These are phyloP conservation scores for Aspergillus latus DNA, from an alignment of 2,329 filamentous ascomycete genomes.

Conservation along the genomic window DNA sequence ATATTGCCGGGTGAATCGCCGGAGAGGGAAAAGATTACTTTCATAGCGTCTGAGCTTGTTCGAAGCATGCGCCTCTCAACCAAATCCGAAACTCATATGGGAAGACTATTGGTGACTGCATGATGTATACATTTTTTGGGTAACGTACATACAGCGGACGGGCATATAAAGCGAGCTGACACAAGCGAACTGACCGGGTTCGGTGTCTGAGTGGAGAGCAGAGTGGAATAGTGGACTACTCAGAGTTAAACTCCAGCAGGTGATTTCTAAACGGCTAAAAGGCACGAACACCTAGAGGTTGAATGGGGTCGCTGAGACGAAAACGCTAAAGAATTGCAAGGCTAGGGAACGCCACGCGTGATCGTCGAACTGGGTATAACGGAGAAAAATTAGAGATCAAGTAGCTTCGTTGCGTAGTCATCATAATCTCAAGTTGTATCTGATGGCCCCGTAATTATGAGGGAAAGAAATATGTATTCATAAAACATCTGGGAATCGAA, in stretches of 20 bases:
- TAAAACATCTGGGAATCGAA: neutral
- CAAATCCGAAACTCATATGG: slow-evolving; percentile 1
- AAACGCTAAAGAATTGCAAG: neutral
- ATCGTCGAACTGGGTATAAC: neutral
- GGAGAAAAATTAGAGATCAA: neutral
- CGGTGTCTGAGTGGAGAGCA: no score
- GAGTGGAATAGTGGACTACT: neutral
- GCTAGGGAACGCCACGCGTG: neutral
- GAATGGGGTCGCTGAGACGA: no score
- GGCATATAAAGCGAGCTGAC: neutral
- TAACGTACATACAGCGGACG: neutral
- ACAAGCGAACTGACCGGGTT: neutral
- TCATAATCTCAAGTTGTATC: neutral
- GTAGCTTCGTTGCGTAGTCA: neutral
- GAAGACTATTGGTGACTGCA: neutral
- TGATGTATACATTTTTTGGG: neutral
- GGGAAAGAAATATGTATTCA: neutral
- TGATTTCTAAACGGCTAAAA: neutral
- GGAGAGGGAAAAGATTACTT: neutral
- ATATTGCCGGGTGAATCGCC: neutral
- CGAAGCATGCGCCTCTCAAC: neutral
- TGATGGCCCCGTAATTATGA: neutral
- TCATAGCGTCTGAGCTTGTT: neutral
- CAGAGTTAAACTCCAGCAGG: neutral
- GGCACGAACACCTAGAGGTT: neutral